phyloP scores from a whole-genome alignment of 805 yeast species.

The Saturnispora sanitii region DNA sequence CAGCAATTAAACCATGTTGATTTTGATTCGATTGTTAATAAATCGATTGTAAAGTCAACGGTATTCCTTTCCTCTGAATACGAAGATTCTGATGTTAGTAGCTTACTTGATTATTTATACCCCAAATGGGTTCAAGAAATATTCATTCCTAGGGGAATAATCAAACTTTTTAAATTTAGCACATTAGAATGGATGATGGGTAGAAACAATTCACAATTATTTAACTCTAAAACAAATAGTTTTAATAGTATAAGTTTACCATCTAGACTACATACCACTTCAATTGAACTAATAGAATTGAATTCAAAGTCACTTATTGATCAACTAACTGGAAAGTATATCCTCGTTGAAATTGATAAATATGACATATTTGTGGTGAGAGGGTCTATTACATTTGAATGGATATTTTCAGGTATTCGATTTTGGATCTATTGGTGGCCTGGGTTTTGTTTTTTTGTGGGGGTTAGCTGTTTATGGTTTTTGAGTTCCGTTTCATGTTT shows the following conservation, averaged over 20 bases:
- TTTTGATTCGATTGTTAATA: conserved; percentile 1
- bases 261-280: neutral
- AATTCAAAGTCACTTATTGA: conserved; percentile 2
- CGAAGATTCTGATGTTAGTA: neutral
- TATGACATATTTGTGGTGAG: conserved; percentile 9
- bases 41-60: conserved; percentile 3
- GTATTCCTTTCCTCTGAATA: neutral
- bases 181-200: conserved; percentile 6
- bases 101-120: conserved; percentile 9
- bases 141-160: conserved; percentile 11
- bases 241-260: conserved; percentile 1
- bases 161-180: conserved; percentile 3
- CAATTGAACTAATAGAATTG: conserved; percentile 1
- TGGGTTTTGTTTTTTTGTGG: conserved; percentile 12
- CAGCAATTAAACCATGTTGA: neutral
- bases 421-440: conserved; percentile 17
- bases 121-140: conserved; percentile 11
- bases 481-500: conserved; percentile 7
- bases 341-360: conserved; percentile 12
- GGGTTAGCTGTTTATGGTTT: conserved; percentile 10
- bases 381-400: conserved; percentile 10
- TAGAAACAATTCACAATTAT: conserved; percentile 7
- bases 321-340: conserved; percentile 5
- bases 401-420: conserved; percentile 10
- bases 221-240: neutral